A percentile compares a stretch with the other conserved stretches of the same genome.
Evolutionary conservation across 1,139 yeast genomes (phyloP).

Genomic region (Wickerhamiella pararugosa): DNA sequence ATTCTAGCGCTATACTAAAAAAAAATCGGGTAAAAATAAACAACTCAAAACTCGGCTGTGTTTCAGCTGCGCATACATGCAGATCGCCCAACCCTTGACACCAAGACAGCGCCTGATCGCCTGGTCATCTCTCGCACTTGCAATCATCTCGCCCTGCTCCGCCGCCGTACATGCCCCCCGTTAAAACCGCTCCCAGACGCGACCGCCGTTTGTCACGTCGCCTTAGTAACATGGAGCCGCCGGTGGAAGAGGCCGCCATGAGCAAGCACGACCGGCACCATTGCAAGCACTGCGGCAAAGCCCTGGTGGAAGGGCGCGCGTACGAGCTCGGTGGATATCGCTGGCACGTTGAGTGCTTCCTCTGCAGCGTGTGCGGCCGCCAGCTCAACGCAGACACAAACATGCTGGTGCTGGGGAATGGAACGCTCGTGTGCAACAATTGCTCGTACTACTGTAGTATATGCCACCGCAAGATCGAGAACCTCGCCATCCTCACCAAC

Average conservation of each 20-base stretch:
- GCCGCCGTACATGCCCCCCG: too few relatives aligned
- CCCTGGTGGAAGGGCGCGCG: slow-evolving; percentile 28
- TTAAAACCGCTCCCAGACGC: too few relatives aligned
- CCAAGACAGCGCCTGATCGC: too few relatives aligned
- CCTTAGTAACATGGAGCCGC: too few relatives aligned
- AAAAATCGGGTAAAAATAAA: too few relatives aligned
- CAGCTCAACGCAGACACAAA: slow-evolving; percentile 77
- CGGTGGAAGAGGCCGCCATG: slow-evolving; percentile 7
- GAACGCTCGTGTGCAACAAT: slow-evolving; percentile 75
- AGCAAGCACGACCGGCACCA: slow-evolving; percentile 21
- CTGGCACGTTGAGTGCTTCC: slow-evolving; percentile 91
- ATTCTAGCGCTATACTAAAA: too few relatives aligned
- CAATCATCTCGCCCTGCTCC: too few relatives aligned
- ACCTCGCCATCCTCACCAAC: slow-evolving; percentile 89
- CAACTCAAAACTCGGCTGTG: too few relatives aligned
- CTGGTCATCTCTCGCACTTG: too few relatives aligned
- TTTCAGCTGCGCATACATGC: too few relatives aligned
- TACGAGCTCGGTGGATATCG: slow-evolving; percentile 55
- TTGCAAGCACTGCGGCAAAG: slow-evolving; percentile 25
- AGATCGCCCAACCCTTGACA: too few relatives aligned
- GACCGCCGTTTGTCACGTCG: too few relatives aligned
- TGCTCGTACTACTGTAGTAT: slow-evolving; percentile 83
- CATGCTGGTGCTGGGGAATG: slow-evolving; percentile 82
- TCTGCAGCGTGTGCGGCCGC: slow-evolving; percentile 69
- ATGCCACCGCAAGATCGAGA: slow-evolving; percentile 83